Base-by-base conservation (phyloP, 1,284 basidiomycete genomes). In the Schizopora paradoxa region DNA sequence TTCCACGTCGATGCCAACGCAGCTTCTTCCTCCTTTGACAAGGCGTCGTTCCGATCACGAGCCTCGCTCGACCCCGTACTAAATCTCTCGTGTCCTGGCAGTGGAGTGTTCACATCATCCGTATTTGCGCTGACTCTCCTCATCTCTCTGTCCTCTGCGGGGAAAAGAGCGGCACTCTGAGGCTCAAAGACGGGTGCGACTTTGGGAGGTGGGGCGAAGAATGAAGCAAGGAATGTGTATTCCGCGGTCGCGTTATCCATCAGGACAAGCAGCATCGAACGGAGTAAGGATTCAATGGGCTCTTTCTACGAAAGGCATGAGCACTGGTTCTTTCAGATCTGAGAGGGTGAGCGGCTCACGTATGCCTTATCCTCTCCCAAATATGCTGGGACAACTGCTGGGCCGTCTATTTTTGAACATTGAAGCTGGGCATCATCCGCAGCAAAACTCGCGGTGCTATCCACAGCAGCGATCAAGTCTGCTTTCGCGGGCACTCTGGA, bases 241-340 rank as follows among this genome's bases (percentile, higher is more conserved):
- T 97, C 93, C 29, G 91, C 79, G 1, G 86, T 86, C 1, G 87
- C 84, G 59, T 97, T 97, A 68, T 96, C 92, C 76, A 94, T 82
- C 47, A 97, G 77, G 36, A 95, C 92, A 36, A 97, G 70, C 47
- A 91, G 66, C 33, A 91, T 68, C 0, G 93, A 95, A 16, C 93
- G 80, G 54, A 92, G 74, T 10, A 95, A 67, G 0, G 82, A 82
- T 65, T 97, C 94, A 0, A 86, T 62, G 0, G 87, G 79, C 56
- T 86, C 83, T 78, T 81, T 86, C 93, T 96, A 62, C 35, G 40
- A 32, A 32, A 28, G 21, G 14, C 41, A 18, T 44, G 16, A 37
- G 29, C 47, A 19, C 46, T 26, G 23, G 11, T 33, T 26, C 19
- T 36, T 46, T 35, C 21, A 46, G 26, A 32, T 40, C 27, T 40